Base-by-base conservation (phyloP, 2,329 filamentous ascomycete genomes). In the Davidsoniella virescens region DNA sequence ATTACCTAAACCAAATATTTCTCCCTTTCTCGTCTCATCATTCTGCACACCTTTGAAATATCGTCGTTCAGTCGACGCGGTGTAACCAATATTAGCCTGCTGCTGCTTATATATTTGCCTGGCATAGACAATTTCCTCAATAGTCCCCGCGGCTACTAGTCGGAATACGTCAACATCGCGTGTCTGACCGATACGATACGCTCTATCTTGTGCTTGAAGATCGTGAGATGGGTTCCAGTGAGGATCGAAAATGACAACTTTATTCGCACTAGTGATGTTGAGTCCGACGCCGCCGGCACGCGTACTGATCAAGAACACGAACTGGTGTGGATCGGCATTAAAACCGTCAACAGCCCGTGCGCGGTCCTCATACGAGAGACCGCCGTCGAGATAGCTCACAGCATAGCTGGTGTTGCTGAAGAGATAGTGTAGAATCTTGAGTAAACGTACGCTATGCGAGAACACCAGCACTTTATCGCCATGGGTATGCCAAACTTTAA, bases 41-140 rank as follows among this genome's bases (percentile, higher is more conserved):
- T 93, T 82, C 64, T 95, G 90, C 0, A 96, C 86, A 39, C 92
- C 92, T 57, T 83, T 87, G 68, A 98, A 98, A 63, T 98, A 98
- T 1, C 92, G 79, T 3, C 92, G 80, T 64, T 98, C 92, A 4
- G 81, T 83, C 0, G 86, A 93, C 0, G 92, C 92, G 33, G 82
- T 93, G 64, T 98, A 96, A 1, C 86, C 92, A 52, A 98, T 96
- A 59, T 95, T 96, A 23, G 92, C 90, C 66, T 96, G 92, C 60
- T 98, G 92, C 61, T 98, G 92, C 64, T 98, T 98, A 72, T 98
- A 98, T 38, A 98, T 92, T 59, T 98, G 92, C 5, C 92, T 76
- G 0, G 90, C 92, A 59, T 98, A 98, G 6, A 96, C 87, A 49
- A 95, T 92, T 63, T 98, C 92, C 61, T 98, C 92, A 14, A 98